A percentile compares a stretch with the other conserved stretches of the same genome.
phyloP scores from a whole-genome alignment of 2,329 filamentous ascomycete genomes.

The Pseudogymnoascus sp. region DNA sequence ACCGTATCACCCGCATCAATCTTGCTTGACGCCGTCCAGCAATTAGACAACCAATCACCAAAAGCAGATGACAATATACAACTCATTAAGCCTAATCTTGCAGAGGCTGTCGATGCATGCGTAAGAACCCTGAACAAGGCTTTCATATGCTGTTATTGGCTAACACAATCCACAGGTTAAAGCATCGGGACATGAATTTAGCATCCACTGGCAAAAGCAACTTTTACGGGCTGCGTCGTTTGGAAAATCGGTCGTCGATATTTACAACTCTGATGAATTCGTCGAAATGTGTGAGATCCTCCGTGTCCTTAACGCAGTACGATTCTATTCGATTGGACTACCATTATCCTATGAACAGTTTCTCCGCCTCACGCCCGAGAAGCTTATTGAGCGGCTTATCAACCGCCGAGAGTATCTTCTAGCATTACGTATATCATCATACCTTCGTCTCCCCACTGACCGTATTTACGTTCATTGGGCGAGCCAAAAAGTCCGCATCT shows the following conservation, averaged over 20 bases:
- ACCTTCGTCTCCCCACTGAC: conserved; percentile 76
- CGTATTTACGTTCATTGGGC: conserved; percentile 97
- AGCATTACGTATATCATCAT: conserved; percentile 79
- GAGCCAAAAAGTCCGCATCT: conserved; percentile 81
- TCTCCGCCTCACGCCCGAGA: conserved; percentile 79
- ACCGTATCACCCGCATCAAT: conserved; percentile 86
- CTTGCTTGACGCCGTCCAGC: conserved; percentile 83
- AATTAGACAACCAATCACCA: conserved; percentile 86
- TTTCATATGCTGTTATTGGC: background rate
- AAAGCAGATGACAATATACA: conserved; percentile 98
- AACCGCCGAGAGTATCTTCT: conserved; percentile 87
- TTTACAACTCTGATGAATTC: conserved; percentile 98
- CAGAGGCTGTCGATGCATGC: conserved; percentile 88
- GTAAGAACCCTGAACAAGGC: conserved; percentile 28
- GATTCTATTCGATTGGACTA: conserved; percentile 84
- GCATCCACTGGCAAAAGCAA: conserved; percentile 86
- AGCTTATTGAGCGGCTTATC: conserved; percentile 75
- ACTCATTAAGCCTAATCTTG: conserved; percentile 76
- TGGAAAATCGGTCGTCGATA: conserved; percentile 91
- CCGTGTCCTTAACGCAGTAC: conserved; percentile 83
- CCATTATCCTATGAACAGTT: conserved; percentile 93
- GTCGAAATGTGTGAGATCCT: conserved; percentile 96
- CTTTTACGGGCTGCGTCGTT: conserved; percentile 94
- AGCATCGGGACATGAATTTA: conserved; percentile 88
- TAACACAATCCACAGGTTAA: conserved; percentile 43